Evolutionary conservation across 2,329 filamentous ascomycete genomes (phyloP), one percentile per base, ranked within the genome.

Genomic region (Hypoxylon sp.): DNA sequence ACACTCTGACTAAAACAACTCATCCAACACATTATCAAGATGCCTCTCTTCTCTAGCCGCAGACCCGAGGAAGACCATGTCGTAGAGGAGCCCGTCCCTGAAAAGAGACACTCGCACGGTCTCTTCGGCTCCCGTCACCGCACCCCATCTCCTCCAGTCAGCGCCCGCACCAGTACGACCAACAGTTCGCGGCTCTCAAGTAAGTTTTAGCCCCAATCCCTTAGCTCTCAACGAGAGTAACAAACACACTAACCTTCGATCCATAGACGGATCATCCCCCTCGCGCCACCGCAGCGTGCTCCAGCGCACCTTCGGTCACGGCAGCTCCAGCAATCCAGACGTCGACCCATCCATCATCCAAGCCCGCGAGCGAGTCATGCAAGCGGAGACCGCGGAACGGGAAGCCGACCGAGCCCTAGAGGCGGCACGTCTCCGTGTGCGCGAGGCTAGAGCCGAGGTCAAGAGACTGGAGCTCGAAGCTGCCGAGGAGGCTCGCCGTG

Each of bases 331-430:
- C 70, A 72, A 81, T 67, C 74, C 80, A 52, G 81, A 85, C 50
- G 83, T 90, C 69, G 90, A 92, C 78, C 87, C 89, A 0, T 86
- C 83, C 70, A 91, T 92, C 74, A 74, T 85, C 1, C 82, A 85
- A 22, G 90, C 90, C 0, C 83, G 87, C 3, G 87, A 92, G 78
- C 85, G 87, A 35, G 86, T 92, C 19, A 81, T 88, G 72, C 79
- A 81, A 50, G 91, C 91, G 29, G 90, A 92, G 80, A 76, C 80
- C 0, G 88, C 90, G 0, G 90, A 92, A 80, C 79, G 82, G 5
- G 88, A 92, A 17, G 91, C 90, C 0, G 90, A 92, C 72, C 83
- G 86, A 2, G 91, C 90, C 0, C 78, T 92, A 13, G 82, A 85
- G 9, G 83, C 86, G 8, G 89, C 90, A 0, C 83, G 87, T 58